Conservation (phyloP, 805 yeast species). For the Candida boleticola region DNA sequence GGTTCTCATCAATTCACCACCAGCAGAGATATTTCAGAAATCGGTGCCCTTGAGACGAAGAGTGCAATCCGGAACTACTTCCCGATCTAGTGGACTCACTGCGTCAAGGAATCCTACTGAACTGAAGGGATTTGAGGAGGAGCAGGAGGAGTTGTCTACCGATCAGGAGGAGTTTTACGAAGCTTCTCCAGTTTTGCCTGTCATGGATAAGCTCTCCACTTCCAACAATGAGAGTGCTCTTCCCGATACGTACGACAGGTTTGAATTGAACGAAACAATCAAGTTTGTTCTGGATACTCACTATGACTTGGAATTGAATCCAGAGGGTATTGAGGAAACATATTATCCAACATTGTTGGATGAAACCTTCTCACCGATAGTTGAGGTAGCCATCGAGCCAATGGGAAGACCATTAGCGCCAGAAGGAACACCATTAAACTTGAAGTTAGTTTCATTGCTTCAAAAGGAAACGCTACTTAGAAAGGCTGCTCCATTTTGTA, state of each 20-base stretch:
- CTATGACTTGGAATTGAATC: too few relatives aligned
- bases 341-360: slow-evolving; percentile 10
- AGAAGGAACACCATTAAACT: slow-evolving; percentile 7
- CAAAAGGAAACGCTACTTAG: slow-evolving; percentile 6
- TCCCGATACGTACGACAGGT: slow-evolving; percentile 1
- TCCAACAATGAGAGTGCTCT: neutral
- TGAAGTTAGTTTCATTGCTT: slow-evolving; percentile 5
- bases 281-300: neutral
- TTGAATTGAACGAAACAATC: slow-evolving; percentile 2
- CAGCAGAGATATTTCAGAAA: neutral
- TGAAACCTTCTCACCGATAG: slow-evolving; percentile 9
- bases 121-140: too few relatives aligned
- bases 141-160: neutral
- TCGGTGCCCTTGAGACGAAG: neutral
- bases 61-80: neutral
- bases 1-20: neutral
- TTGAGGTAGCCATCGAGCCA: slow-evolving; percentile 9
- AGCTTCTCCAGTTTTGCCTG: slow-evolving; percentile 13
- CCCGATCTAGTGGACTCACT: neutral
- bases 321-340: too few relatives aligned
- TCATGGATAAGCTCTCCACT: neutral
- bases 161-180: slow-evolving; percentile 16
- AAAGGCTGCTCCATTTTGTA: slow-evolving; percentile 15
- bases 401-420: slow-evolving; percentile 13
- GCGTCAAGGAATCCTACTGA: neutral